Conservation (phyloP, 257 asterid genomes). For the Nicotiana benthamiana region DNA sequence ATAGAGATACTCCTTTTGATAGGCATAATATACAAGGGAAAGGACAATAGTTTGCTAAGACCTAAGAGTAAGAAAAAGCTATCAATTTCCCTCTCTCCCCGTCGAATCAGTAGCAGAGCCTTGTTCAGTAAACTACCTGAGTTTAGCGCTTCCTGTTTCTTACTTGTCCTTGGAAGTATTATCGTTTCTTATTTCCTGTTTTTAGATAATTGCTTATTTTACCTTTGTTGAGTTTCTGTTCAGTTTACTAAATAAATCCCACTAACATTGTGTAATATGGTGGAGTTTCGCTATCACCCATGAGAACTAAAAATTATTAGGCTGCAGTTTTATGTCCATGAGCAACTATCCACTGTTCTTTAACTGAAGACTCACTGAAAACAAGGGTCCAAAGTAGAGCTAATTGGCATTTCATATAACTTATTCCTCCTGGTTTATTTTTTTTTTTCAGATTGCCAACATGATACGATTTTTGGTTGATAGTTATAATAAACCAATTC, state of each 20-base stretch:
- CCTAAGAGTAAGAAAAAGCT: neutral
- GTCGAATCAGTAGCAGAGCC: neutral
- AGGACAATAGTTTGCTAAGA: neutral
- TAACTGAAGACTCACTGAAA: neutral
- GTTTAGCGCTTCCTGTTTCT: neutral
- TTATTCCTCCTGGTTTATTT: neutral
- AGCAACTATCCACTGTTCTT: neutral
- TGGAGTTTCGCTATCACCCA: neutral
- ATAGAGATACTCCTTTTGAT: neutral
- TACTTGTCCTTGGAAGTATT: neutral
- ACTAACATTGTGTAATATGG: neutral
- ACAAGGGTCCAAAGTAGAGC: neutral
- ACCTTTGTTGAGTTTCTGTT: neutral
- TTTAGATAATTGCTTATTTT: neutral
- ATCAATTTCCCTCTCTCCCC: neutral
- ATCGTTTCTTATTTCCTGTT: neutral
- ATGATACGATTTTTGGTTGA: conserved; percentile 82
- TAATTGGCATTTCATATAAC: neutral
- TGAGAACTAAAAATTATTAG: neutral
- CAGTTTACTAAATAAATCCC: neutral
- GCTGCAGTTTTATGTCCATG: neutral
- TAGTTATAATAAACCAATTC: conserved; percentile 82
- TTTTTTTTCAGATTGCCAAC: conserved; percentile 57
- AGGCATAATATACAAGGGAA: neutral
- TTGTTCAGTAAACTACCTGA: neutral